These are phyloP conservation scores for Cucumis cinereus DNA, from an alignment of 306 rosid genomes.

Conservation along the genomic window DNA sequence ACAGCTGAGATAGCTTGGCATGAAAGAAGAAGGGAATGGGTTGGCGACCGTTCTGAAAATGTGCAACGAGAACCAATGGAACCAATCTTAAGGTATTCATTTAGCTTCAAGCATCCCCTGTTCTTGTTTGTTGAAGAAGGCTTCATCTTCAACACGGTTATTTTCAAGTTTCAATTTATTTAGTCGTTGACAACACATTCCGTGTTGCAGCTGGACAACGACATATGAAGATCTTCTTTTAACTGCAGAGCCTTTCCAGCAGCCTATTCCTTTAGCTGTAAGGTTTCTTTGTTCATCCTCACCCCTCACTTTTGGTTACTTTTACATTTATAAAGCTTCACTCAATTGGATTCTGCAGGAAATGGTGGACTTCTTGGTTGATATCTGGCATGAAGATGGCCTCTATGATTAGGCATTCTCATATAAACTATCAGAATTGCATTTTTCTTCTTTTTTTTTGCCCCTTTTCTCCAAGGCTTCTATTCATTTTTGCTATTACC, in stretches of 20 bases:
- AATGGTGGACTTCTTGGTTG: constrained; percentile 59
- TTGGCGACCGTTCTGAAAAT: constrained; percentile 32
- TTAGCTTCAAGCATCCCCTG: background rate
- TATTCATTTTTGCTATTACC: background rate
- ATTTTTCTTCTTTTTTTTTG: background rate
- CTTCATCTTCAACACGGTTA: background rate
- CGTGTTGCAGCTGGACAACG: constrained; percentile 35
- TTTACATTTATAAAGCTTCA: background rate
- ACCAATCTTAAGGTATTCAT: constrained; percentile 43
- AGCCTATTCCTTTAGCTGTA: constrained; percentile 38
- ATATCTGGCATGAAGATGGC: constrained; percentile 56
- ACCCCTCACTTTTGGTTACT: background rate
- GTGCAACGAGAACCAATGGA: constrained; percentile 28
- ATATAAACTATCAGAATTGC: background rate
- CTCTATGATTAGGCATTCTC: constrained; percentile 34
- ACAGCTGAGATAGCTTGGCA: constrained; percentile 75
- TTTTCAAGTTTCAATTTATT: background rate
- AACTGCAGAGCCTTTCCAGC: constrained; percentile 31
- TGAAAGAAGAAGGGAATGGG: constrained; percentile 49
- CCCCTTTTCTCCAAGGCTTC: background rate
- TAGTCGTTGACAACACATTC: background rate
- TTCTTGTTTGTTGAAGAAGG: background rate
- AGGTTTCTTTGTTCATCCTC: constrained; percentile 6
- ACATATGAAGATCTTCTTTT: constrained; percentile 36
- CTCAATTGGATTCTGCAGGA: constrained; percentile 35